Evolutionary conservation across 495 filamentous ascomycete species (phyloP).

Genomic region (Endocarpon pusillum): DNA sequence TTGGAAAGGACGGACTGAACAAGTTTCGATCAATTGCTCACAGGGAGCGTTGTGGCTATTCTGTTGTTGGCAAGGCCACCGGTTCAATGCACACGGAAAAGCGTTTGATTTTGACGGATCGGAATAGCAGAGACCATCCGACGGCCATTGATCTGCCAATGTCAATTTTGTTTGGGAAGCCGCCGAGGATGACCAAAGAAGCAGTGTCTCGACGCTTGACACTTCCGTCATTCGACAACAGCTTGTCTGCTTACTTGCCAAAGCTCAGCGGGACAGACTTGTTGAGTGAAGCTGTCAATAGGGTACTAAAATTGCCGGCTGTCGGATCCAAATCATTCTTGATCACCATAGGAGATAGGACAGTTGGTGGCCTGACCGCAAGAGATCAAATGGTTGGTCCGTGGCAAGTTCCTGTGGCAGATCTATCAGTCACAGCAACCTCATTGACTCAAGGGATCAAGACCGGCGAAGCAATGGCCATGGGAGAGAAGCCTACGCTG

Average conservation of each 20-base stretch:
- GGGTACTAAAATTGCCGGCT: slow-evolving; percentile 68
- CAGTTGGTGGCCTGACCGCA: slow-evolving; percentile 74
- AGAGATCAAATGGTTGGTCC: slow-evolving; percentile 93
- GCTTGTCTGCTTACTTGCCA: slow-evolving; percentile 42
- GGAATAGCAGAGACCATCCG: slow-evolving; percentile 59
- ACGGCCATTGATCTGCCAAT: slow-evolving; percentile 82
- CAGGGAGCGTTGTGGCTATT: slow-evolving; percentile 85
- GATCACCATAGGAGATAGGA: slow-evolving; percentile 88
- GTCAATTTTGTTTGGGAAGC: slow-evolving; percentile 80
- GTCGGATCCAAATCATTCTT: slow-evolving; percentile 94
- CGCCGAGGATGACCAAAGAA: slow-evolving; percentile 62
- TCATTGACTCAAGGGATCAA: slow-evolving; percentile 52
- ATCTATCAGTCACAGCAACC: slow-evolving; percentile 80
- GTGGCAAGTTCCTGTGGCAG: slow-evolving; percentile 90
- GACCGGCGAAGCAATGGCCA: slow-evolving; percentile 90
- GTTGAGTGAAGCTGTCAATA: slow-evolving; percentile 53
- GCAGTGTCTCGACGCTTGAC: slow-evolving; percentile 56
- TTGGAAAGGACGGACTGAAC: slow-evolving; percentile 62
- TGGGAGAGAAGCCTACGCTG: slow-evolving; percentile 84
- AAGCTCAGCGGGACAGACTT: slow-evolving; percentile 44
- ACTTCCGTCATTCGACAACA: slow-evolving; percentile 57
- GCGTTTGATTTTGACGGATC: slow-evolving; percentile 62
- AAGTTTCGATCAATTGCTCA: slow-evolving; percentile 68
- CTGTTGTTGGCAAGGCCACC: slow-evolving; percentile 68
- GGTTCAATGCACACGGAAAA: slow-evolving; percentile 41